These are phyloP conservation scores for Wickerhamomyces xylosicus DNA, from an alignment of 805 yeast genomes.

Conservation along the genomic window DNA sequence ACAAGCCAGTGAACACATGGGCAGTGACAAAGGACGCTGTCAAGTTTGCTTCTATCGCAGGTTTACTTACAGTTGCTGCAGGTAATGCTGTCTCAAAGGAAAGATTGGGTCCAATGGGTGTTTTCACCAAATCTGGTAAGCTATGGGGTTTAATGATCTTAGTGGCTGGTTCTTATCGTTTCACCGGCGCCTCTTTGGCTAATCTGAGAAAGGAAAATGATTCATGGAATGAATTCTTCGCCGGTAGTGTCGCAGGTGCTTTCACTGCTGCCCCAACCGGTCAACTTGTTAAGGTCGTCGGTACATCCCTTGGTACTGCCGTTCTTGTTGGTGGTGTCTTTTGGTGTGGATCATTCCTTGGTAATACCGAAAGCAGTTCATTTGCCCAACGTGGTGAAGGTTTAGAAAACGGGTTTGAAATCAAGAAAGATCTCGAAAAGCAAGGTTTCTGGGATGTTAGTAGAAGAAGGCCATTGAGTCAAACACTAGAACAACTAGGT, in stretches of 20 bases:
- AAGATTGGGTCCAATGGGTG: constrained; percentile 27
- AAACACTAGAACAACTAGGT: constrained; percentile 69
- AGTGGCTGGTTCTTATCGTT: constrained; percentile 36
- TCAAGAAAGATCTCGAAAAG: constrained; percentile 17
- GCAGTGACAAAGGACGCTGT: constrained; percentile 38
- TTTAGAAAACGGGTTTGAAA: constrained; percentile 20
- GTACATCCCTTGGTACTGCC: constrained; percentile 35
- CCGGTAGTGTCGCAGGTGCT: constrained; percentile 37
- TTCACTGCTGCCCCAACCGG: constrained; percentile 24
- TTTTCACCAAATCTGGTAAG: constrained; percentile 14
- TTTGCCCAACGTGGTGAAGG: constrained; percentile 14
- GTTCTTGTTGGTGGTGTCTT: constrained; percentile 29
- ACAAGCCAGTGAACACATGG: constrained; percentile 46
- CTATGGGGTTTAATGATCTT: constrained; percentile 35
- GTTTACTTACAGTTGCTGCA: constrained; percentile 37
- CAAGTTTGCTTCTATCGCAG: constrained; percentile 33
- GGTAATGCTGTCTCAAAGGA: constrained; percentile 34
- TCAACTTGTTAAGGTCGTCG: constrained; percentile 31
- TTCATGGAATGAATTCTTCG: constrained; percentile 44
- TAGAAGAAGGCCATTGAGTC: constrained; percentile 73
- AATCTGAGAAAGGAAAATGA: constrained; percentile 56
- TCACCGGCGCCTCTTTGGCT: constrained; percentile 34
- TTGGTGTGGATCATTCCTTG: constrained; percentile 39
- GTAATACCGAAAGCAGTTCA: constrained; percentile 30
- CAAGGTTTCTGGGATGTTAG: constrained; percentile 75